phyloP scores from a whole-genome alignment of 805 yeast genomes.

The Komagataella phaffii region DNA sequence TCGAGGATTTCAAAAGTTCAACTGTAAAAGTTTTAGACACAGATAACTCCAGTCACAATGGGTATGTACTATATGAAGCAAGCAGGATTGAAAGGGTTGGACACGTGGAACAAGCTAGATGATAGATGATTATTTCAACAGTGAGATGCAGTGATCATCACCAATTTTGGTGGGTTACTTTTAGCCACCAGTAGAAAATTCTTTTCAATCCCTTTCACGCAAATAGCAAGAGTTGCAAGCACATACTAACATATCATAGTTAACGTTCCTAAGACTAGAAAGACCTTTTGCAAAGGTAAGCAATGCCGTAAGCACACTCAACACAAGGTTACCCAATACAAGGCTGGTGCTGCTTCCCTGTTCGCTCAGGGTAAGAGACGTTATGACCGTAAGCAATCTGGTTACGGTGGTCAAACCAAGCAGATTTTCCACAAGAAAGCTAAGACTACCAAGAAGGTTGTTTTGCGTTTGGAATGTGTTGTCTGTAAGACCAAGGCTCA shows the following conservation, averaged over 20 bases:
- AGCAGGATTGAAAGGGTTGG: background rate
- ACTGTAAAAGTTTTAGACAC: background rate
- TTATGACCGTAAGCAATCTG: conserved; percentile 99
- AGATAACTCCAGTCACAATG: background rate
- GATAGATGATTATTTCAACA: background rate
- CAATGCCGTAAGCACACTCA: conserved; percentile 99
- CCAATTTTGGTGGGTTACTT: background rate
- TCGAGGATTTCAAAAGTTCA: background rate
- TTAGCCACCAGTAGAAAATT: background rate
- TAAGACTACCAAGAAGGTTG: conserved; percentile 99
- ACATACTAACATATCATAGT: conserved; percentile 28
- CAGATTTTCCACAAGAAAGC: conserved; percentile 99
- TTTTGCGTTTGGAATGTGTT: conserved; percentile 97
- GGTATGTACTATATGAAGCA: background rate
- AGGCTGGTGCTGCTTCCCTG: conserved; percentile 99
- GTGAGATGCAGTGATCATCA: background rate
- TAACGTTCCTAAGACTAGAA: conserved; percentile 99
- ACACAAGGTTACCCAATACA: conserved; percentile 99
- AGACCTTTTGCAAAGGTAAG: conserved; percentile 99
- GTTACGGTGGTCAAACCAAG: conserved; percentile 99
- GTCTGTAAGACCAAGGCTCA: conserved; percentile 98
- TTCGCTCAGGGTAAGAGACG: conserved; percentile 99
- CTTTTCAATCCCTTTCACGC: background rate
- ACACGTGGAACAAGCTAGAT: background rate
- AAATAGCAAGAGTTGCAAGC: background rate